These are phyloP conservation scores for Lactarius hatsudake DNA, from an alignment of 768 basidiomycete species.

Conservation along the genomic window DNA sequence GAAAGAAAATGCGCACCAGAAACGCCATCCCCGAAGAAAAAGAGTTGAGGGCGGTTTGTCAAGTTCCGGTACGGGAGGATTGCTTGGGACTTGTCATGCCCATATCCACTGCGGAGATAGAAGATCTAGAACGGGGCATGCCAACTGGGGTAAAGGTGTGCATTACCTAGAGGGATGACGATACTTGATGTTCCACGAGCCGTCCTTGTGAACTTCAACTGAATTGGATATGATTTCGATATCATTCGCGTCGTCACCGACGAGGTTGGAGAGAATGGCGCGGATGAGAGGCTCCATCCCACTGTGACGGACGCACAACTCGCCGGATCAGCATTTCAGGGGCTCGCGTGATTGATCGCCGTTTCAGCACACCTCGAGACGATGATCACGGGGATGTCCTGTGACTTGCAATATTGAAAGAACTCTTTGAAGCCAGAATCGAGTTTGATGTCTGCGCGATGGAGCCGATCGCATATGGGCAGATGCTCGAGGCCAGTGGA, in stretches of 20 bases:
- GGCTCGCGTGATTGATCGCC: background rate
- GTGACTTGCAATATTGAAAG: slow-evolving; percentile 75
- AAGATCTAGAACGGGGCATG: background rate
- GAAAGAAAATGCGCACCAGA: slow-evolving; percentile 57
- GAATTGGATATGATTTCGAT: slow-evolving; percentile 97
- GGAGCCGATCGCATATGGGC: slow-evolving; percentile 9
- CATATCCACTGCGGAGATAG: slow-evolving; percentile 58
- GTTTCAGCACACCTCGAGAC: slow-evolving; percentile 67
- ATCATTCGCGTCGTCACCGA: slow-evolving; percentile 67
- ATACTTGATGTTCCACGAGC: slow-evolving; percentile 79
- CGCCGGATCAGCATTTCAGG: background rate
- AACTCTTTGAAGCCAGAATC: slow-evolving; percentile 90
- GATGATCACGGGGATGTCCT: slow-evolving; percentile 86
- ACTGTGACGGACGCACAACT: slow-evolving; percentile 38
- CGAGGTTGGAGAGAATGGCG: slow-evolving; percentile 79
- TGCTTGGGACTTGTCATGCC: slow-evolving; percentile 95
- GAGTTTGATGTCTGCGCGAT: slow-evolving; percentile 66
- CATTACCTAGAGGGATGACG: slow-evolving; percentile 81
- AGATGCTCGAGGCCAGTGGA: background rate
- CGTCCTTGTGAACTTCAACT: slow-evolving; percentile 60
- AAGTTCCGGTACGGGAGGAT: slow-evolving; percentile 87
- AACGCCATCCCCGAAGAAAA: slow-evolving; percentile 98
- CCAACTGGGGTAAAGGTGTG: slow-evolving; percentile 21
- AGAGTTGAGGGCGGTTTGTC: slow-evolving; percentile 68
- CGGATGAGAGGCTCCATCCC: slow-evolving; percentile 95